Base-by-base conservation (phyloP, 306 rosid genomes). In the Casuarina cunninghamiana region DNA sequence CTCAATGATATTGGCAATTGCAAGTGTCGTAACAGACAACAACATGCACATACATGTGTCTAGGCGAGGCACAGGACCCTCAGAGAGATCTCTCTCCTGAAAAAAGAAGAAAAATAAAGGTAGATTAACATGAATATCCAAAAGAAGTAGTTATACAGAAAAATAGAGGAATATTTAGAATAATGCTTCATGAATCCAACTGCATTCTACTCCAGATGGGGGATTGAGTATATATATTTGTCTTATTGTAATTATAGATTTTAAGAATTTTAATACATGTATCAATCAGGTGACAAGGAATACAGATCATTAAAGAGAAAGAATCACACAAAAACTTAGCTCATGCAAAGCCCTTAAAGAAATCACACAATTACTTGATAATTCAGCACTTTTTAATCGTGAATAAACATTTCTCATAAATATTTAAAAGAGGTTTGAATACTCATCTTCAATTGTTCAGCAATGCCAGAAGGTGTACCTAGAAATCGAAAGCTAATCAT, bases 1-100 rank as follows among this genome's bases (percentile, higher is more conserved):
- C 80, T 94, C 98, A 62, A 92, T 77, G 75, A 94, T 85, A 69
- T 77, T 77, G 61, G 95, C 74, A 12, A 94, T 87, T 1, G 88
- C 88, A 17, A 90, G 95, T 35, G 92, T 88, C 37, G 93, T 82
- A 67, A 91, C 81, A 83, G 95, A 87, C 84, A 94, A 83, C 53
- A 94, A 80, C 90, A 92, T 82, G 89, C 95, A 92, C 82, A 94
- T 76, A 83, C 98, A 82, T 60, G 95, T 90, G 82, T 92, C 92
- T 54, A 92, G 83, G 69, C 97, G 89, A 84, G 98, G 89, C 57
- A 82, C 84, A 81, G 97, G 98, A 77, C 91, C 88, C 80, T 89
- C 97, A 65, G 76, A 83, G 32, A 90, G 86, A 87, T 91, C 92
- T 79, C 92, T 90, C 86, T 89, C 98, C 98, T 95, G 32, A 26